These are phyloP conservation scores for Larix kaempferi DNA, from an alignment of 75 land plant genomes.

Conservation along the genomic window DNA sequence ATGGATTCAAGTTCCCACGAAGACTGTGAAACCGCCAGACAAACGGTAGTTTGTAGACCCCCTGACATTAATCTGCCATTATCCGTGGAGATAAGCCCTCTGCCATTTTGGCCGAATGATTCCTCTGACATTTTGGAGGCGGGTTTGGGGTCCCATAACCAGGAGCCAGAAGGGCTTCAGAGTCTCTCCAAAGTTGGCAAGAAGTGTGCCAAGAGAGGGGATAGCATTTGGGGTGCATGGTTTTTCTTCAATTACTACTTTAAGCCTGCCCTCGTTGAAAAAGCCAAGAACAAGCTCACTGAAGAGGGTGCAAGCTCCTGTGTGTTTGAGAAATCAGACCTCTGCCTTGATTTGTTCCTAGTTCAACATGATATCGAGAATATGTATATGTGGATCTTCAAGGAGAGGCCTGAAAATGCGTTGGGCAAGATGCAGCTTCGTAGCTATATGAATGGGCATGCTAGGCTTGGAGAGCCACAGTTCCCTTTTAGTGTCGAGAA, in stretches of 20 bases:
- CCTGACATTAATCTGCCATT: slow-evolving; percentile 23
- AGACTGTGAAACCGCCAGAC: neutral
- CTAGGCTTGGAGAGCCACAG: slow-evolving; percentile 21
- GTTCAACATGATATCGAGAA: slow-evolving; percentile 27
- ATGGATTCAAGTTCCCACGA: slow-evolving; percentile 15
- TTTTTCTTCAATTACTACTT: slow-evolving; percentile 22
- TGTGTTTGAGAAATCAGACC: slow-evolving; percentile 15
- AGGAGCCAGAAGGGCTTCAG: slow-evolving; percentile 5
- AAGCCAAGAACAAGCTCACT: slow-evolving; percentile 12
- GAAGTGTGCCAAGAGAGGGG: slow-evolving; percentile 1
- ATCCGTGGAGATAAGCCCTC: slow-evolving; percentile 24
- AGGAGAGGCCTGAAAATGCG: slow-evolving; percentile 24
- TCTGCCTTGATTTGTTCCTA: slow-evolving; percentile 11
- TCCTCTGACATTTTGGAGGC: slow-evolving; percentile 16
- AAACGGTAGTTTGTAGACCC: slow-evolving; percentile 6
- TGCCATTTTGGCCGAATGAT: slow-evolving; percentile 3
- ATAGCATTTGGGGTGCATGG: slow-evolving; percentile 22
- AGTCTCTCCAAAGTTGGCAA: slow-evolving; percentile 3
- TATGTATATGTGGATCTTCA: slow-evolving; percentile 23
- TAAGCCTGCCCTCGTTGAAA: slow-evolving; percentile 12
- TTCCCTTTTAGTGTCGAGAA: slow-evolving; percentile 22
- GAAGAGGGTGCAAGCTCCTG: neutral
- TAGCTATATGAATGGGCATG: slow-evolving; percentile 22
- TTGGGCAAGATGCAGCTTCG: slow-evolving; percentile 24
- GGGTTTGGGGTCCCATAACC: slow-evolving; percentile 12